A percentile compares a stretch with the other conserved stretches of the same genome.
phyloP scores from a whole-genome alignment of 495 filamentous ascomycete species.

The Aspergillus cristatus region DNA sequence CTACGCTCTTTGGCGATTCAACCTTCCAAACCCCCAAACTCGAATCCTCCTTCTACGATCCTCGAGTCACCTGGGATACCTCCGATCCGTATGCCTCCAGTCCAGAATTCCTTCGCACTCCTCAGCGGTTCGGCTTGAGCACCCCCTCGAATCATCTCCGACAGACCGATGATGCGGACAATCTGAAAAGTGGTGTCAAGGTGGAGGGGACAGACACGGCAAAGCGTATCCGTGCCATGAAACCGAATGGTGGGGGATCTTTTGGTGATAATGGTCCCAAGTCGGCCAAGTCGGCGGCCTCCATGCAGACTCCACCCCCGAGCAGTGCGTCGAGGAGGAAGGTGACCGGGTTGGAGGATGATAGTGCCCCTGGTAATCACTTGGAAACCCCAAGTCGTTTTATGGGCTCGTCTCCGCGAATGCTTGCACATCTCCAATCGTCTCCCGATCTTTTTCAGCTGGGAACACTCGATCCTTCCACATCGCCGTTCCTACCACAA shows the following conservation, averaged over 20 bases:
- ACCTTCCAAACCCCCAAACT: constrained; percentile 61
- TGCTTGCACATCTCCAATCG: constrained; percentile 48
- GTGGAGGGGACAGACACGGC: constrained; percentile 32
- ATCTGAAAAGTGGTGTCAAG: constrained; percentile 45
- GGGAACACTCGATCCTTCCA: constrained; percentile 58
- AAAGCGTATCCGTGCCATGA: constrained; percentile 30
- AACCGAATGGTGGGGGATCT: constrained; percentile 22
- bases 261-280: constrained; percentile 25
- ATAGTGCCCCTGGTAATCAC: constrained; percentile 19
- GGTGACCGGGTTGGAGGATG: constrained; percentile 25
- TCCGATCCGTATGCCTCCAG: constrained; percentile 46
- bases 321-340: constrained; percentile 48
- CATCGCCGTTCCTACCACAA: constrained; percentile 56
- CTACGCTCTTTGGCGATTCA: constrained; percentile 55
- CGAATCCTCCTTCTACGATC: constrained; percentile 44
- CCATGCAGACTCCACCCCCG: constrained; percentile 59
- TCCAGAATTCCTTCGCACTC: constrained; percentile 43
- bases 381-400: constrained; percentile 36
- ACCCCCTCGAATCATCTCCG: constrained; percentile 21
- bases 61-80: constrained; percentile 43
- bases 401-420: constrained; percentile 32
- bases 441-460: constrained; percentile 63
- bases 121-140: constrained; percentile 32
- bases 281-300: constrained; percentile 41
- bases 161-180: constrained; percentile 20